Percentiles rank a stretch among this genome's conserved stretches.
phyloP scores from a whole-genome alignment of 305 asterid species.

The Fraxinus baroniana region DNA sequence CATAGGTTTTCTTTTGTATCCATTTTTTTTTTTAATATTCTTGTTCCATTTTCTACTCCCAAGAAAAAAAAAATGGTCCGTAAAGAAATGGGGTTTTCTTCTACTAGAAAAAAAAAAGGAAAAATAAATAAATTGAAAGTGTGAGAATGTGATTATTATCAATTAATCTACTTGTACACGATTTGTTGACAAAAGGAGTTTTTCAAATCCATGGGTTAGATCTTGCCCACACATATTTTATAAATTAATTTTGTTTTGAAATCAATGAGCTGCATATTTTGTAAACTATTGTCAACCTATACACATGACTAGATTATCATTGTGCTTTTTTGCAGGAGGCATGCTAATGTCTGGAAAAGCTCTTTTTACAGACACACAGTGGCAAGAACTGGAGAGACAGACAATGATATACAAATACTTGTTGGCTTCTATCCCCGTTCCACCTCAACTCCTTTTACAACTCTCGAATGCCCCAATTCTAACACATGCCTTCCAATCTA shows the following conservation, averaged over 20 bases:
- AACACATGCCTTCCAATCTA: constrained; percentile 40
- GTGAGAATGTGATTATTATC: background rate
- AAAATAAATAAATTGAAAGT: background rate
- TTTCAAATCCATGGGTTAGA: too few species aligned
- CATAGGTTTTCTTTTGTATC: constrained; percentile 3
- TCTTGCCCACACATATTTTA: too few species aligned
- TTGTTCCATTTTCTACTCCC: background rate
- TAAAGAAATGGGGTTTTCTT: background rate
- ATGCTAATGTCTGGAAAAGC: constrained; percentile 27
- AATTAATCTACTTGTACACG: too few species aligned
- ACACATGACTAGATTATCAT: background rate
- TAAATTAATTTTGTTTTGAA: too few species aligned
- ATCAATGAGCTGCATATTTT: too few species aligned
- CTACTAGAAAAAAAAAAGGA: background rate
- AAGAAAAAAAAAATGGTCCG: background rate
- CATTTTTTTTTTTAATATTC: background rate
- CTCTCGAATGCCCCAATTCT: constrained; percentile 21
- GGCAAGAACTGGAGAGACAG: constrained; percentile 74
- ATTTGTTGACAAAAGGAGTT: too few species aligned
- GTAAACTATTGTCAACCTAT: too few species aligned
- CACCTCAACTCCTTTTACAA: constrained; percentile 50
- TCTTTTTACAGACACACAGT: constrained; percentile 56
- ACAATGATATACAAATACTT: constrained; percentile 55
- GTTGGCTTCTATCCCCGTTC: constrained; percentile 53
- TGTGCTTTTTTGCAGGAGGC: background rate